Evolutionary conservation across 495 filamentous ascomycete genomes (phyloP), one percentile per base, ranked within the genome.

Genomic region (Tuber calosporum): DNA sequence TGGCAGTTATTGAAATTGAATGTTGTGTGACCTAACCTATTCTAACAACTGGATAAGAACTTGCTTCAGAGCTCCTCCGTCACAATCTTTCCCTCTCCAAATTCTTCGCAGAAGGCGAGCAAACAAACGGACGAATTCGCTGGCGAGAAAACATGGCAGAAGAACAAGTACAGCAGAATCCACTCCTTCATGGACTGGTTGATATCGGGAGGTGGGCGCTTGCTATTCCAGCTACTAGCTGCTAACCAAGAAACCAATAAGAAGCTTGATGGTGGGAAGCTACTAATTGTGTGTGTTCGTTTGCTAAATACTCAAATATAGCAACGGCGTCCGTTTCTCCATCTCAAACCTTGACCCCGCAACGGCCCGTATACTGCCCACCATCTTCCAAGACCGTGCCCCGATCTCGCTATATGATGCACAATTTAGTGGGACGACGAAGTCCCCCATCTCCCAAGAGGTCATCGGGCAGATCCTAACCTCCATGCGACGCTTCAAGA

Each of bases 301-400:
- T 76, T 74, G 26, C 72, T 66, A 37, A 34, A 53, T 70, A 72
- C 79, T 67, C 53, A 30, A 58, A 30, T 30, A 5, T 58, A 96
- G 94, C 84, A 97, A 97, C 86, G 94, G 93, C 74, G 94, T 97
- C 77, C 93, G 94, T 66, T 96, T 96, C 84, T 94, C 91, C 13
- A 93, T 97, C 74, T 91, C 93, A 13, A 88, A 92, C 72, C 86
- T 97, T 41, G 86, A 89, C 1, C 88, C 89, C 11, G 88, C 90
- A 2, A 88, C 84, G 4, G 84, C 90, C 22, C 89, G 94, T 20
- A 87, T 93, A 41, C 86, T 96, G 39, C 90, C 86, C 26, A 93
- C 90, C 43, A 74, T 96, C 70, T 95, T 92, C 81, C 88, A 88
- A 74, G 90, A 93, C 78, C 89, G 94, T 9, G 87, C 88, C 34